Percentiles rank a stretch among this genome's conserved stretches.
Conservation (phyloP, 345 rosid species). For the Litchi chinensis region DNA sequence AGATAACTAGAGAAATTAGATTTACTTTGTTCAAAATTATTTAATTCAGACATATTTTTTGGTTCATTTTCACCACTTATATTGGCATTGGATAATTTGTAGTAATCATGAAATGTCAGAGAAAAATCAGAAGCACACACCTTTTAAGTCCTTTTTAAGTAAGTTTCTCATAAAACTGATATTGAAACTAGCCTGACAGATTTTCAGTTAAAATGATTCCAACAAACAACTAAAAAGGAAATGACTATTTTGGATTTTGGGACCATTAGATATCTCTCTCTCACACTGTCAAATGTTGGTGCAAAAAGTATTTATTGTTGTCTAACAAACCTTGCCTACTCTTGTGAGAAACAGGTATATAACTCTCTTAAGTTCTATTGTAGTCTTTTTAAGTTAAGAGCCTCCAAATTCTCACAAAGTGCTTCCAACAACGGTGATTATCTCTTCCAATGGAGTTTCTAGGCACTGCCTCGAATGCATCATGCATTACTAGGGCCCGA, state of each 20-base stretch:
- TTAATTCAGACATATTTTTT: too few species aligned
- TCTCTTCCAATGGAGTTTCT: slow-evolving; percentile 35
- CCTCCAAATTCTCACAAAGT: not conserved
- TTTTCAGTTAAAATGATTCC: not conserved
- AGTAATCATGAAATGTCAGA: too few species aligned
- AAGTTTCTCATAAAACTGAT: not conserved
- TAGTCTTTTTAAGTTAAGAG: not conserved
- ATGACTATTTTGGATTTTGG: not conserved
- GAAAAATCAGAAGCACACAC: not conserved
- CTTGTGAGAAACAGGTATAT: slow-evolving; percentile 37
- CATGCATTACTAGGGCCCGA: slow-evolving; percentile 21
- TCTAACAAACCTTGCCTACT: slow-evolving; percentile 28
- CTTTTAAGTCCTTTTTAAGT: not conserved
- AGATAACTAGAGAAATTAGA: not conserved
- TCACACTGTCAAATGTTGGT: not conserved
- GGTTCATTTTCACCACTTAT: too few species aligned
- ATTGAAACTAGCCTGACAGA: not conserved
- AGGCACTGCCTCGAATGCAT: slow-evolving; percentile 26
- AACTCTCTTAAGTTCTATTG: not conserved
- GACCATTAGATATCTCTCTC: not conserved
- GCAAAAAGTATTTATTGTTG: not conserved
- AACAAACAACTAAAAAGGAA: not conserved
- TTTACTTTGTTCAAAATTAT: not conserved
- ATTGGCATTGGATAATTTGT: too few species aligned
- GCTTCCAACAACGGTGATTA: not conserved